phyloP scores from a whole-genome alignment of 1,284 basidiomycete species.

The Cutaneotrichosporon dermatis region DNA sequence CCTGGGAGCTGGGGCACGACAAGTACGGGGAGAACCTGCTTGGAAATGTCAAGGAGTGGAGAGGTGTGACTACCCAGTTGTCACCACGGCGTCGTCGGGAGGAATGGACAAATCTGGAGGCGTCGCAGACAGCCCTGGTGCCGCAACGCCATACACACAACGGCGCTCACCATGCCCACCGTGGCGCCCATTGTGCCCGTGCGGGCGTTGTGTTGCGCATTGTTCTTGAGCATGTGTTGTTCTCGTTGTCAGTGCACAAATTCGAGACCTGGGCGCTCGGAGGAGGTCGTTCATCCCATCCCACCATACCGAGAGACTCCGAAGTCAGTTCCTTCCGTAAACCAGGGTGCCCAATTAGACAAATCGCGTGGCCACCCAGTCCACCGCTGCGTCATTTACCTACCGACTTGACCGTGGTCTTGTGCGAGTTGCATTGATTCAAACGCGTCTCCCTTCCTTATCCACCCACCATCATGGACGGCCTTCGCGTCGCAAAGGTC shows the following conservation, averaged over 20 bases:
- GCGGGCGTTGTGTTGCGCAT: too few species aligned
- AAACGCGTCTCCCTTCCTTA: neutral
- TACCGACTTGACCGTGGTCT: too few species aligned
- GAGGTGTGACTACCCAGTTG: neutral
- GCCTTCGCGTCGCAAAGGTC: conserved; percentile 56
- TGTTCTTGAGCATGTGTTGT: too few species aligned
- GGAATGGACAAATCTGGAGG: neutral
- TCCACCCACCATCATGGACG: conserved; percentile 45
- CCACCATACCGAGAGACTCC: neutral
- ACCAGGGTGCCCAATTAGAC: too few species aligned
- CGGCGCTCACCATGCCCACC: neutral
- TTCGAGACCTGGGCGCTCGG: neutral
- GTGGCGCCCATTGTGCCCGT: too few species aligned
- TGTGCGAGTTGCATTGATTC: neutral
- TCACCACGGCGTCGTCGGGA: neutral
- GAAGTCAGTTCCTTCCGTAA: neutral
- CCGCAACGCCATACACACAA: too few species aligned
- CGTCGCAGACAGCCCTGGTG: neutral
- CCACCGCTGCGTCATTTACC: too few species aligned
- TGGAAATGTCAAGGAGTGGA: too few species aligned
- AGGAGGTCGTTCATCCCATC: neutral
- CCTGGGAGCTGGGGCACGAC: too few species aligned
- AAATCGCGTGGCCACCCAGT: too few species aligned
- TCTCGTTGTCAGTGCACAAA: too few species aligned
- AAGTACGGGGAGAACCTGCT: too few species aligned